Conservation (phyloP, 2,329 filamentous ascomycete species). For the Coniella lustricola region DNA sequence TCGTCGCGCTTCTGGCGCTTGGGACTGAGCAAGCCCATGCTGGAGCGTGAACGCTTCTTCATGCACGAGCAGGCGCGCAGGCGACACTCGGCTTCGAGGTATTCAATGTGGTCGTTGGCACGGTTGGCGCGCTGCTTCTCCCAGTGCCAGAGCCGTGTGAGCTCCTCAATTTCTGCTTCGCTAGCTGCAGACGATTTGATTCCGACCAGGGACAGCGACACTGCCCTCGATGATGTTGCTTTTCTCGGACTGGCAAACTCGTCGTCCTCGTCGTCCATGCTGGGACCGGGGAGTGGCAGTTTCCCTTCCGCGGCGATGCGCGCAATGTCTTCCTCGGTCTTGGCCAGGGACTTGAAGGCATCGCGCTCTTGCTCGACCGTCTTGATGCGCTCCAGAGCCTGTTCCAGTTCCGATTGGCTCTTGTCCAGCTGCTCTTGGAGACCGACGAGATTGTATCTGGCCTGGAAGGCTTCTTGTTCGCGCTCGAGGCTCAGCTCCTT, state of each 20-base stretch:
- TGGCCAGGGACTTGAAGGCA: slow-evolving; percentile 62
- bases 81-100: slow-evolving; percentile 67
- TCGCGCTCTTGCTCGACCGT: slow-evolving; percentile 68
- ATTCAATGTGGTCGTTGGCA: slow-evolving; percentile 67
- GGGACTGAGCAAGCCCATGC: slow-evolving; percentile 21
- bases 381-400: slow-evolving; percentile 55
- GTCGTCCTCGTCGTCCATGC: slow-evolving; percentile 35
- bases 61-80: slow-evolving; percentile 60
- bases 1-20: slow-evolving; percentile 31
- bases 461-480: slow-evolving; percentile 63
- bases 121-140: slow-evolving; percentile 58
- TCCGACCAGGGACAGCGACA: slow-evolving; percentile 39
- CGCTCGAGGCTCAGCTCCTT: slow-evolving; percentile 53
- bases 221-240: slow-evolving; percentile 32
- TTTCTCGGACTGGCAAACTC: slow-evolving; percentile 58
- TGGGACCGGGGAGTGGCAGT: slow-evolving; percentile 53
- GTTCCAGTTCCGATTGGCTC: slow-evolving; percentile 36
- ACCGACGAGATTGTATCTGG: slow-evolving; percentile 58
- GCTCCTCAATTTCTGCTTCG: slow-evolving; percentile 53
- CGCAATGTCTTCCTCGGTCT: slow-evolving; percentile 63
- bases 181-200: slow-evolving; percentile 48
- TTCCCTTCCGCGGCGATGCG: slow-evolving; percentile 65
- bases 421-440: slow-evolving; percentile 50
- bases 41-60: slow-evolving; percentile 30
- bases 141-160: slow-evolving; percentile 46